Base-by-base conservation (phyloP, 805 yeast genomes). In the Starmerella apicola region DNA sequence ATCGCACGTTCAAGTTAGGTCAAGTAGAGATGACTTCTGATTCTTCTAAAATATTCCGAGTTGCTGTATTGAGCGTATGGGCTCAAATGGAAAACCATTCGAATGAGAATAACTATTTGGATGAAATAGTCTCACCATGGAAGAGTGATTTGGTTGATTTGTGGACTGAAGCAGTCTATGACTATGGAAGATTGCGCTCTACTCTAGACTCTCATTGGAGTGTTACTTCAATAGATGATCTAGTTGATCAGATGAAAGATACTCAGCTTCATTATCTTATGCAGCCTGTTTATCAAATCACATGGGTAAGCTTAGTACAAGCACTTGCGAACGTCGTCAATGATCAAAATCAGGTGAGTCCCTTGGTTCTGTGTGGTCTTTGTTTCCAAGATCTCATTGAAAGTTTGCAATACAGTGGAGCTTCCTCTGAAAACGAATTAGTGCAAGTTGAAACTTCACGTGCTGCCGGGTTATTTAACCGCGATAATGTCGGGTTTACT, bases 81-180 rank as follows among this genome's bases (percentile, higher is more conserved):
- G 70, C 70, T 0, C 59, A 57, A 15, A 43, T 65, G 27, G 58
- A 60, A 34, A 54, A 56, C 13, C 45, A 55, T 8, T 37, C 55
- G 19, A 42, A 22, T 5, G 39, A 48, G 20, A 46, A 52, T 26
- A 52, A 51, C 16, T 57, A 60, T 32, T 54, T 84, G 22, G 20
- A 33, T 4, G 63, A 54, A 9, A 52, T 64, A 3, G 54, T 62
- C 3, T 41, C 63, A 15, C 74, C 75, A 24, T 78, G 82, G 52
- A 66, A 75, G 37, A 67, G 65, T 4, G 57, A 71, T 16, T 66
- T 91, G 41, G 70, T 74, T 0, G 81, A 94, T 0, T 60, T 84
- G 38, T 91, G 97, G 97, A 68, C 82, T 4, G 62, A 78, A 4
- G 67, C 80, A 0, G 57, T 91, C 42, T 69, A 81, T 37, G 95